Evolutionary conservation across 768 basidiomycete species (phyloP).

Genomic region (Termitomyces eurrhizus): DNA sequence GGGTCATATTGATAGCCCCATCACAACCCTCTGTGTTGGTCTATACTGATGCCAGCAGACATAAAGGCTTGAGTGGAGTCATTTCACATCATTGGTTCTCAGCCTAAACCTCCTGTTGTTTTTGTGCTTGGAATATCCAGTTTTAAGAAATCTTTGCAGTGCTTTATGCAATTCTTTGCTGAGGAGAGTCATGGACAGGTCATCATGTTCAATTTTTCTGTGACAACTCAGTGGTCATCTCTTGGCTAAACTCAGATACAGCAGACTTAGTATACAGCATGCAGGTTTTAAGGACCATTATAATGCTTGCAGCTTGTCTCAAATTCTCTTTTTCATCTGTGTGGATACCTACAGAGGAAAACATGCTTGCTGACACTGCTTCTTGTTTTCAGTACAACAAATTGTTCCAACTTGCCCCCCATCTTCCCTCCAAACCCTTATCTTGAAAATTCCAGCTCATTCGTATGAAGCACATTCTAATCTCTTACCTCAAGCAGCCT

Average conservation of each 20-base stretch:
- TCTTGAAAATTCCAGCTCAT: constrained; percentile 22
- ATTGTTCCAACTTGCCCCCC: constrained; percentile 16
- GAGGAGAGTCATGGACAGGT: constrained; percentile 22
- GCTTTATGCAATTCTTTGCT: constrained; percentile 25
- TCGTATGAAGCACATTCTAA: constrained; percentile 19
- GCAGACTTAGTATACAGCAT: no score
- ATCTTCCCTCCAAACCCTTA: constrained; percentile 13
- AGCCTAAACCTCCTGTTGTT: constrained; percentile 18
- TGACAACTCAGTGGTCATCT: no score
- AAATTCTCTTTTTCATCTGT: no score
- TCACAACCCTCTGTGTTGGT: constrained; percentile 13
- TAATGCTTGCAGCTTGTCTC: no score
- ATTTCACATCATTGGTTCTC: constrained; percentile 27
- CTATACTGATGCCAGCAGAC: constrained; percentile 30
- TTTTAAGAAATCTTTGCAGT: constrained; percentile 28
- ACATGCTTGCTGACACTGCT: no score
- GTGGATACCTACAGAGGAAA: no score
- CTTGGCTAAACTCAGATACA: no score
- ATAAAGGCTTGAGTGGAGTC: constrained; percentile 25
- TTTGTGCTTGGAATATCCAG: constrained; percentile 16
- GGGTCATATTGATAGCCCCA: constrained; percentile 18
- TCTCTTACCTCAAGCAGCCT: constrained; percentile 15
- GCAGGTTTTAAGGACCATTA: no score
- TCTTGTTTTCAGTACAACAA: constrained; percentile 13
- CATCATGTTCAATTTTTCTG: constrained; percentile 24